Evolutionary conservation across 352 stramenopile species (phyloP), one percentile per base, ranked within the genome.

Genomic region (Phytophthora macrochlamydospora): DNA sequence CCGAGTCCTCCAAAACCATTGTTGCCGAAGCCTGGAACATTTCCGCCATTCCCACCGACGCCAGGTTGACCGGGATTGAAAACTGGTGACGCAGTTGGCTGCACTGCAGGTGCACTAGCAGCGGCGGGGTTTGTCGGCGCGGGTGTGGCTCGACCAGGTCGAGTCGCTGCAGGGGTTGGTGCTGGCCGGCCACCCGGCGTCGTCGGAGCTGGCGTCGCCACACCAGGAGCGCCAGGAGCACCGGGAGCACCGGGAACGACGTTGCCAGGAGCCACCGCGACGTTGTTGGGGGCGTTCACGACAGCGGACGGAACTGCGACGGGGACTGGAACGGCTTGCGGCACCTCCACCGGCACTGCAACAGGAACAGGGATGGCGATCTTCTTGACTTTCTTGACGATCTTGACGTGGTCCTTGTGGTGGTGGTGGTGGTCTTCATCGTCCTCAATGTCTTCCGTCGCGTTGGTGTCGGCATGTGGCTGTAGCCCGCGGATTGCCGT

Each of bases 331-430:
- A 73, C 70, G 55, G 49, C 58, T 28, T 76, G 69, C 13, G 64
- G 69, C 42, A 76, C 59, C 33, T 73, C 42, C 4, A 73, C 65
- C 9, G 69, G 69, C 13, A 76, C 64, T 1, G 46, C 11, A 1
- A 49, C 43, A 0, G 35, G 35, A 40, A 40, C 35, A 11, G 69
- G 69, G 35, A 76, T 63, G 28, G 63, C 68, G 55, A 73, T 66
- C 43, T 76, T 76, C 64, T 76, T 76, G 51, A 75, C 62, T 65
- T 72, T 71, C 48, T 75, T 75, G 42, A 66, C 38, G 12, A 54
- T 28, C 14, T 57, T 37, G 43, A 54, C 32, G 18, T 24, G 18
- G 18, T 24, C 61, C 37, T 18, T 56, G 51, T 62, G 57, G 12
- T 62, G 53, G 49, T 60, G 37, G 49, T 58, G 57, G 29, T 43